Evolutionary conservation across 2,329 filamentous ascomycete species (phyloP).

Genomic region (Tolypocladium ovalisporum): DNA sequence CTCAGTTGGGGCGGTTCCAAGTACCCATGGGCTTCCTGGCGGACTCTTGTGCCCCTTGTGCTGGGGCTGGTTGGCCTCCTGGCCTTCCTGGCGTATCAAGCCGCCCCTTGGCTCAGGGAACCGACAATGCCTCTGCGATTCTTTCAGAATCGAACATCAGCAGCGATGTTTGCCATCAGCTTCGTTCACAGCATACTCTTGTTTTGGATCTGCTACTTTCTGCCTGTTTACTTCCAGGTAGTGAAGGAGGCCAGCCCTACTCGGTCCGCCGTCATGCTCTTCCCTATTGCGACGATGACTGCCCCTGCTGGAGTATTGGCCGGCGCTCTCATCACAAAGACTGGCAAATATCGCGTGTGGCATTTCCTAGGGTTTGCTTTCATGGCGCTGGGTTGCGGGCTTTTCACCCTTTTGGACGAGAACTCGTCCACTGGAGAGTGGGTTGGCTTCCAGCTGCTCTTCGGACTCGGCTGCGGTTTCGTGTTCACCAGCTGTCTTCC

Average conservation of each 20-base stretch:
- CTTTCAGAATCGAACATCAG: slow-evolving; percentile 11
- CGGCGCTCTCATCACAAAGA: slow-evolving; percentile 15
- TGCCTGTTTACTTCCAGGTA: slow-evolving; percentile 37
- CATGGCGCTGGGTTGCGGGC: slow-evolving; percentile 26
- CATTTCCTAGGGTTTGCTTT: slow-evolving; percentile 23
- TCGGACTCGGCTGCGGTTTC: slow-evolving; percentile 29
- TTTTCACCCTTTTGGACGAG: slow-evolving; percentile 27
- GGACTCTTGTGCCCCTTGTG: slow-evolving; percentile 28
- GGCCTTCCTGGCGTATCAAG: slow-evolving; percentile 9
- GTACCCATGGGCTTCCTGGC: slow-evolving; percentile 25
- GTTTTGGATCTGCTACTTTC: slow-evolving; percentile 20
- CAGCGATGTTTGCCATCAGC: slow-evolving; percentile 12
- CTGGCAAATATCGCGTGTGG: slow-evolving; percentile 18
- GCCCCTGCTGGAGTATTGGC: slow-evolving; percentile 14
- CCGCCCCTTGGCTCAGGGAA: slow-evolving; percentile 1
- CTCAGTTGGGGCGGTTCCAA: slow-evolving; percentile 29
- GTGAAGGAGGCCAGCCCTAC: slow-evolving; percentile 16
- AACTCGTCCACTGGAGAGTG: slow-evolving; percentile 24
- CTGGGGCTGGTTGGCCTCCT: slow-evolving; percentile 21
- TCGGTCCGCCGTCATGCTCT: slow-evolving; percentile 19
- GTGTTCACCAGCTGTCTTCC: slow-evolving; percentile 29
- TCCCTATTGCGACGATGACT: slow-evolving; percentile 17
- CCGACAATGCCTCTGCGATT: slow-evolving; percentile 7
- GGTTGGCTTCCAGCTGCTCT: slow-evolving; percentile 30
- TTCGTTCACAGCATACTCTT: slow-evolving; percentile 19